Base-by-base conservation (phyloP, 1,139 yeast genomes). In the Kluyveromyces sp. region DNA sequence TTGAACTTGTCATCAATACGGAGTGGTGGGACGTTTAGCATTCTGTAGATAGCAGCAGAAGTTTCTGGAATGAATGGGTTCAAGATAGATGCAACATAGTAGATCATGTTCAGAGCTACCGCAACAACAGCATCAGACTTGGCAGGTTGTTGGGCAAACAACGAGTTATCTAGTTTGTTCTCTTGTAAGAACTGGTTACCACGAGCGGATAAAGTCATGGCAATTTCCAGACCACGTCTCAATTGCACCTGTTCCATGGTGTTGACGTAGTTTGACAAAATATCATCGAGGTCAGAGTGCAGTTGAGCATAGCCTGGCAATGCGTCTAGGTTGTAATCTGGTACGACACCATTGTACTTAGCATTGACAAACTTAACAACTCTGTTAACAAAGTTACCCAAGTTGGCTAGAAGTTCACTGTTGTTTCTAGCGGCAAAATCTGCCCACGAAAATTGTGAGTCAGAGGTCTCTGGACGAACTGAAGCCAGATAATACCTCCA, bases 401-500 rank as follows among this genome's bases (percentile, higher is more conserved):
- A 74, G 68, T 94, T 94, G 44, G 97, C 96, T 65, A 92, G 74
- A 60, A 92, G 73, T 69, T 94, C 98, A 52, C 83, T 78, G 70
- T 92, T 92, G 66, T 92, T 92, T 67, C 88, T 85, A 44, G 94
- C 75, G 51, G 88, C 96, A 66, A 92, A 89, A 63, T 92, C 97
- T 46, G 76, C 77, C 99, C 99, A 92, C 2, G 97, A 88, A 67
- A 92, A 92, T 63, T 89, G 96, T 28, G 98, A 81, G 65, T 92
- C 99, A 39, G 94, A 81, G 40, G 88, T 73, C 71, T 92, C 99
- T 22, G 99, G 99, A 65, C 99, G 81, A 33, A 89, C 80, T 37
- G 89, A 77, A 2, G 95, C 83, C 64, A 92, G 74, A 67, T 92
- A 94, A 68, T 89, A 92, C 74, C 99, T 81, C 98, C 98, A 92